These are phyloP conservation scores for Podosphaera fusca DNA, from an alignment of 2,329 filamentous ascomycete species.

Conservation along the genomic window DNA sequence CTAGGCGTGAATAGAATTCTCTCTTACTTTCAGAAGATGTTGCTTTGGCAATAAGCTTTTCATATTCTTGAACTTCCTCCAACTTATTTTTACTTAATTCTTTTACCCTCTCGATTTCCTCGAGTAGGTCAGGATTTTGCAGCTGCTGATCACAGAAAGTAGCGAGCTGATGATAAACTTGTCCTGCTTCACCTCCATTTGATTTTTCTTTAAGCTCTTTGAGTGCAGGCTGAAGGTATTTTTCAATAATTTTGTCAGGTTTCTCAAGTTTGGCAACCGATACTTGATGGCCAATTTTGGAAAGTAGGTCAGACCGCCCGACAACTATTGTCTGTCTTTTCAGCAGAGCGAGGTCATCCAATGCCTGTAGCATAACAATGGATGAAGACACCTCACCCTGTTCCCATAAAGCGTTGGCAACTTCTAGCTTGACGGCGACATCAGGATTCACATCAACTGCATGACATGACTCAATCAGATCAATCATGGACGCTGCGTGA, in stretches of 20 bases:
- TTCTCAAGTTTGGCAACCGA: slow-evolving; percentile 80
- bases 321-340: slow-evolving; percentile 48
- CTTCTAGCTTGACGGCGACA: slow-evolving; percentile 55
- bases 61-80: slow-evolving; percentile 55
- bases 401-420: slow-evolving; percentile 80
- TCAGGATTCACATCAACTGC: slow-evolving; percentile 54
- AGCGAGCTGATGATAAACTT: slow-evolving; percentile 88
- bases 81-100: slow-evolving; percentile 60
- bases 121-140: slow-evolving; percentile 60
- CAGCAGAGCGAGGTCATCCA: slow-evolving; percentile 37
- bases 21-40: slow-evolving; percentile 26
- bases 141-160: slow-evolving; percentile 87
- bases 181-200: slow-evolving; percentile 51
- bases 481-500: slow-evolving; percentile 60
- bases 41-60: slow-evolving; percentile 26
- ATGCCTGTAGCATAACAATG: slow-evolving; percentile 63
- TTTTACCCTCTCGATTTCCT: slow-evolving; percentile 63
- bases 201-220: slow-evolving; percentile 49
- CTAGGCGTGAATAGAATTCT: slow-evolving; percentile 34
- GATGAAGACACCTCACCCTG: slow-evolving; percentile 76
- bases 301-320: slow-evolving; percentile 56
- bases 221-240: slow-evolving; percentile 67
- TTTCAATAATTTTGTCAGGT: slow-evolving; percentile 68
- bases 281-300: slow-evolving; percentile 69
- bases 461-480: slow-evolving; percentile 47